Base-by-base conservation (phyloP, 495 filamentous ascomycete genomes). In the Rhypophila decipiens region DNA sequence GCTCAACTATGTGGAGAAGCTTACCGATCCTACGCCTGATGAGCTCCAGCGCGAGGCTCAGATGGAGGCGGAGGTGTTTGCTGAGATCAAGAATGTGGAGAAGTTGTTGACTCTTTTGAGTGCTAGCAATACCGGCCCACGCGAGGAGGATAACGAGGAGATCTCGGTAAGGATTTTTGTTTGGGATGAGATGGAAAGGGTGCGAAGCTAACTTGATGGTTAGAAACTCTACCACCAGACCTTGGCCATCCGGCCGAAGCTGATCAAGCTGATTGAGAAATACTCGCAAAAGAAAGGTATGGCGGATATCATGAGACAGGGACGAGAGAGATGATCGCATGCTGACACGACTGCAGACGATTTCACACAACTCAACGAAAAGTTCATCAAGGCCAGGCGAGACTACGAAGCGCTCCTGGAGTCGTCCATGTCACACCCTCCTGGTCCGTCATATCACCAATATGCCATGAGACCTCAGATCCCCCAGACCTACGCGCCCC, bases 231-330 rank as follows among this genome's bases (percentile, higher is more conserved):
- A 98, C 57, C 90, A 98, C 59, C 85, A 88, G 37, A 97, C 93
- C 2, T 58, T 97, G 39, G 88, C 90, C 1, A 98, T 98, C 52
- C 80, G 93, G 23, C 93, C 93, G 8, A 98, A 98, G 68, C 74
- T 97, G 24, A 97, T 98, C 60, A 95, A 98, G 68, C 68, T 98
- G 38, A 98, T 98, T 67, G 93, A 94, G 44, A 98, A 97, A 69
- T 98, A 98, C 57, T 96, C 93, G 12, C 93, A 98, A 61, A 97
- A 95, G 80, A 98, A 98, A 69, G 93, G 90, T 93, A 73, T 58
- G 39, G 23, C n/a, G 12, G 34, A 46, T 0, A 22, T 11, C 39
- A n/a, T 18, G 1, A 42, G 12, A 5, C 7, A 19, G 38, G 21
- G 7, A 0, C 42, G 19, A 19, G 12, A 20, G 21, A n/a, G n/a